Evolutionary conservation across 176 grass and related monocot species (phyloP).

Genomic region (Carex littledalei): DNA sequence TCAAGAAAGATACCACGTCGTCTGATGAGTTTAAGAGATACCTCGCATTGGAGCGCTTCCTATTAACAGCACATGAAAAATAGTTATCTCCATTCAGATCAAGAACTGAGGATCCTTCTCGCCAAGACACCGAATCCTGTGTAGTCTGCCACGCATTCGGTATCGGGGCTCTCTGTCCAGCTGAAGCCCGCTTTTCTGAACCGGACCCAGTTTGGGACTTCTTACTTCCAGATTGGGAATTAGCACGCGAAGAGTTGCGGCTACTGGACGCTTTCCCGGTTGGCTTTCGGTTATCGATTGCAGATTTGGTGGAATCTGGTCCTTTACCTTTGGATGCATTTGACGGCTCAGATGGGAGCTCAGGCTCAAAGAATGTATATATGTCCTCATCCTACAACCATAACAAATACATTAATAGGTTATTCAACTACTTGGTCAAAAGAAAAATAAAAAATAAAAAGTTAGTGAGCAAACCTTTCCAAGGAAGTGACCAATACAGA

Average conservation of each 20-base stretch:
- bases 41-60: conserved; percentile 82
- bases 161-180: conserved; percentile 34
- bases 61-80: conserved; percentile 88
- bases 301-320: conserved; percentile 36
- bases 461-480: conserved; percentile 49
- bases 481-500: conserved; percentile 93
- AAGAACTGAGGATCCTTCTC: conserved; percentile 86
- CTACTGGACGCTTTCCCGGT: conserved; percentile 52
- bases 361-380: conserved; percentile 95
- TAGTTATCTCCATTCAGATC: conserved; percentile 98
- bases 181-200: conserved; percentile 34
- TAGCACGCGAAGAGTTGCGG: conserved; percentile 46
- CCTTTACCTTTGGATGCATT: conserved; percentile 57
- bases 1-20: conserved; percentile 79
- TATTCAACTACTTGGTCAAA: not conserved
- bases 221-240: conserved; percentile 37
- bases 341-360: conserved; percentile 62
- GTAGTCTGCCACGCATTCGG: conserved; percentile 30
- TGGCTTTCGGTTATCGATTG: conserved; percentile 36
- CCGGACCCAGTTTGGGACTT: conserved; percentile 43
- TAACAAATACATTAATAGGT: conserved; percentile 5
- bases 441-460: not conserved
- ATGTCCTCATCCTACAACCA: conserved; percentile 90
- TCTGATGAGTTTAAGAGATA: conserved; percentile 80
- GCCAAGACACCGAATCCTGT: conserved; percentile 53